Conservation (phyloP, 139 green algal species). For the Eudorina sp. region DNA sequence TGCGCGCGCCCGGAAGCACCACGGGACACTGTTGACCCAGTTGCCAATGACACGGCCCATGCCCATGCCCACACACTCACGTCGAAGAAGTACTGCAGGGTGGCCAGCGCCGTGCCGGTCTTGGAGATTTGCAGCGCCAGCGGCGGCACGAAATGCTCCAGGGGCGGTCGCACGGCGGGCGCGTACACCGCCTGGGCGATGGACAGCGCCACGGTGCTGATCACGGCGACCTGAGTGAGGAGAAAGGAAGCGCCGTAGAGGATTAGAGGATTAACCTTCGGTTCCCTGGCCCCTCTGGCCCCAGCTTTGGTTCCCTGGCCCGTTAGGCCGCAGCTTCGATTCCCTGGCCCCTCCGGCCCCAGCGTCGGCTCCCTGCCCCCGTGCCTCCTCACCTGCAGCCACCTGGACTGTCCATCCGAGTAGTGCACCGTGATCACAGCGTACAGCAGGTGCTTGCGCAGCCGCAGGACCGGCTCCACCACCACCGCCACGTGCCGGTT, state of each 20-base stretch:
- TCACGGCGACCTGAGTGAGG: conserved; percentile 15
- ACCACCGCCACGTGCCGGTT: not conserved
- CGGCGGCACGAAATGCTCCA: conserved; percentile 42
- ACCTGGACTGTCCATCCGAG: conserved; percentile 26
- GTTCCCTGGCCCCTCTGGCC: too few relatives aligned
- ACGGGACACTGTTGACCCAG: too few relatives aligned
- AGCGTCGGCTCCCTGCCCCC: not conserved
- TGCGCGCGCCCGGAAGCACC: too few relatives aligned
- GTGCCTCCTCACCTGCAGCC: conserved; percentile 34
- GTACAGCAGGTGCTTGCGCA: conserved; percentile 46
- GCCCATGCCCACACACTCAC: not conserved
- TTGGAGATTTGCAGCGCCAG: conserved; percentile 39
- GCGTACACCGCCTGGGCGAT: conserved; percentile 31
- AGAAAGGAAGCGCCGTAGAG: not conserved
- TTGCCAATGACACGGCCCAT: too few relatives aligned
- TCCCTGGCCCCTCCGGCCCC: too few relatives aligned
- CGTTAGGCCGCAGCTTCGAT: not conserved
- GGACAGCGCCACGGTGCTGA: conserved; percentile 31
- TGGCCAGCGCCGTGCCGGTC: not conserved
- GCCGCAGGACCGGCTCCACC: conserved; percentile 24
- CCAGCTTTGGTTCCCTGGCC: not conserved
- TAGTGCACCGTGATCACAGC: conserved; percentile 43
- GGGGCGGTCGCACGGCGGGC: not conserved
- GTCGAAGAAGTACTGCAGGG: conserved; percentile 33
- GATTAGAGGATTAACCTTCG: not conserved